Percentiles rank a stretch among this genome's conserved stretches.
Conservation (phyloP, 1,284 basidiomycete species). For the Malassezia slooffiae region DNA sequence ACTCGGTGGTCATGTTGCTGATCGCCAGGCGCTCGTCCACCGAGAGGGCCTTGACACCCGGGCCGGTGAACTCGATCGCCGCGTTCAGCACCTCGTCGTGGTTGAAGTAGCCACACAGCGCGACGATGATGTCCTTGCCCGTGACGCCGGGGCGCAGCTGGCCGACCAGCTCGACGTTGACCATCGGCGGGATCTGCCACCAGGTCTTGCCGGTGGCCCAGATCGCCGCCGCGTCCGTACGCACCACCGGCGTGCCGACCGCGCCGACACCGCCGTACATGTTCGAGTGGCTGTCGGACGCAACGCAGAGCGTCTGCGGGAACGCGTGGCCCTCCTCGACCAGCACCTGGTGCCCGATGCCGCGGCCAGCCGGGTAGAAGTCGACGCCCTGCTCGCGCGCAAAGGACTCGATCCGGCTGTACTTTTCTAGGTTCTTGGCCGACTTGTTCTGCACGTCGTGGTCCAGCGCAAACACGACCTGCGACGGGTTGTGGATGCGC, state of each 20-base stretch:
- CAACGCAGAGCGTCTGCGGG: constrained; percentile 52
- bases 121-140: constrained; percentile 96
- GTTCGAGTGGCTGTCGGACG: constrained; percentile 93
- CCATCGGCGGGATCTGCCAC: constrained; percentile 97
- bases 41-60: constrained; percentile 66
- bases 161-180: constrained; percentile 84
- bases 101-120: constrained; percentile 92
- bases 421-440: constrained; percentile 84
- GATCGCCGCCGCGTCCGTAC: constrained; percentile 76
- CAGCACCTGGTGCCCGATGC: constrained; percentile 61
- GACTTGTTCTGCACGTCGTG: constrained; percentile 98
- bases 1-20: constrained; percentile 84
- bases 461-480: constrained; percentile 91
- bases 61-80: constrained; percentile 96
- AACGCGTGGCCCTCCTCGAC: constrained; percentile 45
- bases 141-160: constrained; percentile 75
- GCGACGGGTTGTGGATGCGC: constrained; percentile 66
- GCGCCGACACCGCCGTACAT: constrained; percentile 98
- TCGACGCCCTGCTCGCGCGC: constrained; percentile 76
- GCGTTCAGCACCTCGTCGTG: constrained; percentile 93
- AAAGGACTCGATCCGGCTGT: constrained; percentile 81
- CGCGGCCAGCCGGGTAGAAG: constrained; percentile 93
- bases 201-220: constrained; percentile 99
- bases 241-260: constrained; percentile 78
- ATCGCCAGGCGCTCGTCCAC: constrained; percentile 93